A percentile compares a stretch with the other conserved stretches of the same genome.
phyloP scores from a whole-genome alignment of 352 stramenopile genomes.

The Pythium brachiatum region DNA sequence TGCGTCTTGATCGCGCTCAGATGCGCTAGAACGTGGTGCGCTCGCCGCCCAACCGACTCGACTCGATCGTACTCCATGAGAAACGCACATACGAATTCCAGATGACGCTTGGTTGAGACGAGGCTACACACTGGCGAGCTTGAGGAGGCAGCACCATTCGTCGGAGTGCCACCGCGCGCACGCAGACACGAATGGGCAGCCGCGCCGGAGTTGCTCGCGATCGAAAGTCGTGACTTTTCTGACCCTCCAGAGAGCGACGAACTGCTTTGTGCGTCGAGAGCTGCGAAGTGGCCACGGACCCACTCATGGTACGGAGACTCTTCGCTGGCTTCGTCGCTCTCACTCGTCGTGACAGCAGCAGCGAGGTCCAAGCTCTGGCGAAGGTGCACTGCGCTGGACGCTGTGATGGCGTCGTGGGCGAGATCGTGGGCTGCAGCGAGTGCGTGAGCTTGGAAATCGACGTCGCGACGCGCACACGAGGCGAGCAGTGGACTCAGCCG shows the following conservation, averaged over 20 bases:
- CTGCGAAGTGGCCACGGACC: slow-evolving; percentile 24
- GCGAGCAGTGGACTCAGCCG: slow-evolving; percentile 16
- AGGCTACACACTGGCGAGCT: slow-evolving; percentile 13
- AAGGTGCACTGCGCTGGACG: slow-evolving; percentile 19
- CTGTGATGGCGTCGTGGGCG: slow-evolving; percentile 25
- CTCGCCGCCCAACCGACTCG: slow-evolving; percentile 1
- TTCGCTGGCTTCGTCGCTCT: not conserved
- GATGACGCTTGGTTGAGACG: slow-evolving; percentile 31
- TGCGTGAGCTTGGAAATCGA: slow-evolving; percentile 18
- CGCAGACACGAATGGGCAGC: not conserved
- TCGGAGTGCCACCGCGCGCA: not conserved
- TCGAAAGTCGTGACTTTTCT: not conserved
- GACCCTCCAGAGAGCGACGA: not conserved
- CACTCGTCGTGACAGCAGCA: slow-evolving; percentile 9
- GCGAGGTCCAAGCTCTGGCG: slow-evolving; percentile 32
- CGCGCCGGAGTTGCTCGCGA: not conserved
- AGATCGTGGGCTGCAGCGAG: slow-evolving; percentile 38
- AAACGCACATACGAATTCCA: slow-evolving; percentile 42
- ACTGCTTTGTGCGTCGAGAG: not conserved
- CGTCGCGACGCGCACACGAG: slow-evolving; percentile 11
- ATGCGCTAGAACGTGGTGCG: slow-evolving; percentile 31
- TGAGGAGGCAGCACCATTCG: not conserved
- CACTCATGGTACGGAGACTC: slow-evolving; percentile 27
- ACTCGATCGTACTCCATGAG: slow-evolving; percentile 34
- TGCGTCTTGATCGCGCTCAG: slow-evolving; percentile 40